Conservation (phyloP, 257 asterid genomes). For the Salvia splendens region DNA sequence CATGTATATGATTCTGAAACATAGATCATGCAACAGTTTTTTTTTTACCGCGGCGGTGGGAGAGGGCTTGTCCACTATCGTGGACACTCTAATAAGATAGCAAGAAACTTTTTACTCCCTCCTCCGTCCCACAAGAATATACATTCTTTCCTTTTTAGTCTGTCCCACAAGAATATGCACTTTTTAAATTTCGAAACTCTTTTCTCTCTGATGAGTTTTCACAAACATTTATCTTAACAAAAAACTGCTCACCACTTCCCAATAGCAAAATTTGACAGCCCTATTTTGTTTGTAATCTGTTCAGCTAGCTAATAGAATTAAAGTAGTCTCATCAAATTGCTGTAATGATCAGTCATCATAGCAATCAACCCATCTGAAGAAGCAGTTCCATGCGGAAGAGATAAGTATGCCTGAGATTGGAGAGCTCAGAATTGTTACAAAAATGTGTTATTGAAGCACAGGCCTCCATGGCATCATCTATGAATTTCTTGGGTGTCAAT, state of each 20-base stretch:
- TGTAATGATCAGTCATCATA: constrained; percentile 95
- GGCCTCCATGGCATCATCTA: constrained; percentile 2
- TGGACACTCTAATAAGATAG: neutral
- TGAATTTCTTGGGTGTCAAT: constrained; percentile 5
- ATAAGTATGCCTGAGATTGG: constrained; percentile 84
- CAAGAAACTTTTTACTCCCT: too few relatives aligned
- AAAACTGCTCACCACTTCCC: constrained; percentile 16
- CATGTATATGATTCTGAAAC: too few relatives aligned
- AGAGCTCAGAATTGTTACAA: constrained; percentile 24
- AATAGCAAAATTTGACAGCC: constrained; percentile 26
- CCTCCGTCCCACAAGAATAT: too few relatives aligned
- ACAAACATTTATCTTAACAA: constrained; percentile 6
- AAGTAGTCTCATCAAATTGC: constrained; percentile 70
- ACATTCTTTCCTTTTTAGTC: too few relatives aligned
- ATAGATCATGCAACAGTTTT: too few relatives aligned
- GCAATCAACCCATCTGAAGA: constrained; percentile 87
- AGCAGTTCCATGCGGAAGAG: constrained; percentile 98
- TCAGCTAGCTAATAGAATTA: constrained; percentile 23
- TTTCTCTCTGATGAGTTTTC: neutral
- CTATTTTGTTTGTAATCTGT: constrained; percentile 20
- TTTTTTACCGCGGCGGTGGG: too few relatives aligned
- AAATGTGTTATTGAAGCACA: constrained; percentile 23
- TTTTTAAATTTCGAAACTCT: too few relatives aligned
- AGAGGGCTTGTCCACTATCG: too few relatives aligned
- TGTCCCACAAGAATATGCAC: too few relatives aligned